Evolutionary conservation across 1,284 basidiomycete species (phyloP).

Genomic region (Melanopsichium pennsylvanicum): DNA sequence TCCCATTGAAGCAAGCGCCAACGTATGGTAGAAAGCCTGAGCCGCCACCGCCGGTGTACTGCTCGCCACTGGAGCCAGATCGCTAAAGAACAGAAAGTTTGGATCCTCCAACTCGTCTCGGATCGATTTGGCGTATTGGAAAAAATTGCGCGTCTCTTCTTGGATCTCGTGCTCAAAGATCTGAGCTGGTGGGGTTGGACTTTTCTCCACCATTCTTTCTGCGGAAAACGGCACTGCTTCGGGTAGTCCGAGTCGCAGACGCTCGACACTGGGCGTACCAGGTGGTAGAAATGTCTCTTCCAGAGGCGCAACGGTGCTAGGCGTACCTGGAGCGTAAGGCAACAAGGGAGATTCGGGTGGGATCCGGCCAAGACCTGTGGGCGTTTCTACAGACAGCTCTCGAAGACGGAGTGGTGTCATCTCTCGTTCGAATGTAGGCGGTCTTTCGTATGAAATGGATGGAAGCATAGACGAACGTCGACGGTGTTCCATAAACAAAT

Average conservation of each 20-base stretch:
- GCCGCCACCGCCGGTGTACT: slow-evolving; percentile 57
- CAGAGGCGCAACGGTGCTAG: slow-evolving; percentile 18
- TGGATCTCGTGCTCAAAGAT: slow-evolving; percentile 30
- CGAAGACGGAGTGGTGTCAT: slow-evolving; percentile 21
- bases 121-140: slow-evolving; percentile 22
- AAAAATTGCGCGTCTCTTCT: slow-evolving; percentile 43
- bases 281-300: slow-evolving; percentile 22
- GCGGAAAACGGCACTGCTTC: background rate
- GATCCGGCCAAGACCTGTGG: slow-evolving; percentile 24
- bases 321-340: slow-evolving; percentile 6
- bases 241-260: slow-evolving; percentile 16
- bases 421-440: slow-evolving; percentile 23
- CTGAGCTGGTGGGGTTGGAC: slow-evolving; percentile 13
- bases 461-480: slow-evolving; percentile 40
- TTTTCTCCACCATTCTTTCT: background rate
- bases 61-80: slow-evolving; percentile 30
- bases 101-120: slow-evolving; percentile 29
- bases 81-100: slow-evolving; percentile 40
- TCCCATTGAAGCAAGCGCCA: slow-evolving; percentile 50
- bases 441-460: slow-evolving; percentile 30
- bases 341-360: slow-evolving; percentile 22
- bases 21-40: slow-evolving; percentile 62
- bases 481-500: slow-evolving; percentile 33
- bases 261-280: slow-evolving; percentile 12
- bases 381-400: slow-evolving; percentile 38